A percentile compares a stretch with the other conserved stretches of the same genome.
Evolutionary conservation across 169 alveolate species (phyloP).

Genomic region (Cyclospora cayetanensis): DNA sequence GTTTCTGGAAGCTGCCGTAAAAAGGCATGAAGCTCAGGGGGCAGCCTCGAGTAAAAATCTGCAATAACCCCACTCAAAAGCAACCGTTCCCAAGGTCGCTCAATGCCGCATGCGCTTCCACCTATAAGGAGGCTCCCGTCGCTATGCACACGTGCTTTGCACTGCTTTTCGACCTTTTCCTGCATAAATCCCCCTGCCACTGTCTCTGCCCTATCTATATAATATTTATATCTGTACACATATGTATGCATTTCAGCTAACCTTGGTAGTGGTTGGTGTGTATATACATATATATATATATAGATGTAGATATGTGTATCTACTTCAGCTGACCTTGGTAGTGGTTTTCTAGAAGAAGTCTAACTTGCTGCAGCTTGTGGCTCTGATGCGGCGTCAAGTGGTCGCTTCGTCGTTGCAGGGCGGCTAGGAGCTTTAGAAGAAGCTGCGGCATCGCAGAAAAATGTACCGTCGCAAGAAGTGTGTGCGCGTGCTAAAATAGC

Average conservation of each 20-base stretch:
- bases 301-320: neutral
- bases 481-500: too few species aligned
- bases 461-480: too few species aligned
- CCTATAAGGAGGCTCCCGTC: too few species aligned
- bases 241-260: neutral
- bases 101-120: too few species aligned
- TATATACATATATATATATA: neutral
- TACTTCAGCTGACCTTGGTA: slow-evolving; percentile 13
- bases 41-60: neutral
- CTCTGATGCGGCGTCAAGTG: slow-evolving; percentile 6
- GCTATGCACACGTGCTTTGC: too few species aligned
- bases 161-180: too few species aligned
- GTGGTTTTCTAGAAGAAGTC: neutral
- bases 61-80: neutral
- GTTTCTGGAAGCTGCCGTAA: neutral
- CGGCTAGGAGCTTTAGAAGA: neutral
- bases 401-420: neutral
- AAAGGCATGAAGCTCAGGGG: neutral
- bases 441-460: neutral
- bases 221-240: neutral
- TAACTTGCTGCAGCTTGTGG: neutral
- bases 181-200: too few species aligned
- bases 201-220: too few species aligned
- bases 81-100: too few species aligned
- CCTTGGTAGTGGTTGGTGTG: neutral